Conservation (phyloP, 2,329 filamentous ascomycete species). For the Dothistroma septosporum region DNA sequence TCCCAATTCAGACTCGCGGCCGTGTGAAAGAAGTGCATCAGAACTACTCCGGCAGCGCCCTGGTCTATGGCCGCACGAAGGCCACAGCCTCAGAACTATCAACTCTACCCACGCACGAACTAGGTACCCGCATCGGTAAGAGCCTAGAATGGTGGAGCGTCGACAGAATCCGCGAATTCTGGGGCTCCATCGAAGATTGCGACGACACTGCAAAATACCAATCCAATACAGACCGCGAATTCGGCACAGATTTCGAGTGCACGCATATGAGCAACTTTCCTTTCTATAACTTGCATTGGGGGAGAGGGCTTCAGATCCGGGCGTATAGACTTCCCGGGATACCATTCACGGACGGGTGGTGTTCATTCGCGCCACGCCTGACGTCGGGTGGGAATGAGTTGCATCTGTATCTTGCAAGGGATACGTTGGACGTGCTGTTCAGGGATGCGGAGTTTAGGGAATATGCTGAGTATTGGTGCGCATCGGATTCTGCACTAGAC, state of each 20-base stretch:
- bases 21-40: conserved; percentile 13
- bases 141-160: conserved; percentile 14
- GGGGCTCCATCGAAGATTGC: conserved; percentile 16
- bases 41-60: conserved; percentile 13
- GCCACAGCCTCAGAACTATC: conserved; percentile 9
- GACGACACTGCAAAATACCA: conserved; percentile 8
- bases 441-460: conserved; percentile 13
- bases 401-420: conserved; percentile 4
- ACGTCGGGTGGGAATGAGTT: conserved; percentile 9
- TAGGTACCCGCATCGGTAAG: conserved; percentile 13
- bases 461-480: conserved; percentile 11
- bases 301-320: conserved; percentile 8
- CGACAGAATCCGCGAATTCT: conserved; percentile 15
- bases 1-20: conserved; percentile 12
- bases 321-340: conserved; percentile 3
- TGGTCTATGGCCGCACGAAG: conserved; percentile 19
- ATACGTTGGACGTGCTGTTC: conserved; percentile 8
- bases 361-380: conserved; percentile 3
- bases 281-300: conserved; percentile 14
- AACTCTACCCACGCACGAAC: not conserved
- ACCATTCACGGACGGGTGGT: conserved; percentile 14
- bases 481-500: conserved; percentile 7
- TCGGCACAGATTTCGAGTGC: conserved; percentile 16
- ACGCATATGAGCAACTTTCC: conserved; percentile 8
- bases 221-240: conserved; percentile 15